Conservation (phyloP, 1,284 basidiomycete genomes). For the Boletus smithii region DNA sequence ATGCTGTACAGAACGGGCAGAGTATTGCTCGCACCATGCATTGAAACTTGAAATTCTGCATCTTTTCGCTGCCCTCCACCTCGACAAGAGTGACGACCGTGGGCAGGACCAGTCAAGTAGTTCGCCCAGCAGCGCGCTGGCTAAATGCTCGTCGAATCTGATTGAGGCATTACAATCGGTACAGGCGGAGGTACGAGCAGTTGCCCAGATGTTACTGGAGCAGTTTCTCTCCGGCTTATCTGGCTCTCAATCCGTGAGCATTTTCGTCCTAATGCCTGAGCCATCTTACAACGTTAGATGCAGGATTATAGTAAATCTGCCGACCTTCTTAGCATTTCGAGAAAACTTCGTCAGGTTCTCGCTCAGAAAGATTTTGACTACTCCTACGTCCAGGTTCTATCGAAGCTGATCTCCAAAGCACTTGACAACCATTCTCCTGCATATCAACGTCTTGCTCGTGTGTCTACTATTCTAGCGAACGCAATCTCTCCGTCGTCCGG, state of each 20-base stretch:
- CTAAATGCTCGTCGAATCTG: conserved; percentile 16
- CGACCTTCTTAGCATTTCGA: conserved; percentile 37
- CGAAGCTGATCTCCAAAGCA: conserved; percentile 41
- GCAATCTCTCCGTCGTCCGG: conserved; percentile 52
- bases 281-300: not conserved
- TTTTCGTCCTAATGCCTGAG: not conserved
- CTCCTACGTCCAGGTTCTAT: conserved; percentile 45
- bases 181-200: conserved; percentile 20
- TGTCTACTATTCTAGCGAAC: conserved; percentile 37
- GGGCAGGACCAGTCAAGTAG: not conserved
- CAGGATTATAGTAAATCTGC: conserved; percentile 25
- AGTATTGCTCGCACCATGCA: conserved; percentile 21
- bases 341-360: conserved; percentile 35
- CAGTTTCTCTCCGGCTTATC: conserved; percentile 19
- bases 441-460: conserved; percentile 34
- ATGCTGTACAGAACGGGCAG: conserved; percentile 25
- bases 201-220: conserved; percentile 20
- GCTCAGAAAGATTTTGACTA: conserved; percentile 40
- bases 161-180: conserved; percentile 25
- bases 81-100: conserved; percentile 20
- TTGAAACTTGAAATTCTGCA: conserved; percentile 32
- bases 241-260: conserved; percentile 14
- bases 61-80: conserved; percentile 29
- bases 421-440: conserved; percentile 35
- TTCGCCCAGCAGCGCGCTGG: not conserved